Percentiles rank a stretch among this genome's conserved stretches.
Evolutionary conservation across 768 basidiomycete species (phyloP).

Genomic region (Lentinula sp.): DNA sequence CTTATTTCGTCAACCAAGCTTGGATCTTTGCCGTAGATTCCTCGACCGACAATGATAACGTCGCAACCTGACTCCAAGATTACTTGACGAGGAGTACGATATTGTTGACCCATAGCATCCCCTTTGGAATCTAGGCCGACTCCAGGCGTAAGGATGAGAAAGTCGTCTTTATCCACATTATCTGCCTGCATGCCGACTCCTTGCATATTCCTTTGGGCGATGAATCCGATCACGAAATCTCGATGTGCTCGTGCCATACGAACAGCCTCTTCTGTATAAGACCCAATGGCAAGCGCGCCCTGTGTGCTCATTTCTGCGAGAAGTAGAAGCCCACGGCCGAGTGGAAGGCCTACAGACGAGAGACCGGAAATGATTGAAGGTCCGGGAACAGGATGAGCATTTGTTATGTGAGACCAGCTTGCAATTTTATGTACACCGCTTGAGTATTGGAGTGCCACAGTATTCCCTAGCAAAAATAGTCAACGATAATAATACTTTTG

Average conservation of each 20-base stretch:
- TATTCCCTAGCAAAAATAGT: conserved; percentile 63
- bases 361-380: conserved; percentile 92
- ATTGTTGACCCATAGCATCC: conserved; percentile 92
- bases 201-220: conserved; percentile 85
- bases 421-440: conserved; percentile 91
- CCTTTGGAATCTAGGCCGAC: conserved; percentile 77
- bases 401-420: conserved; percentile 94
- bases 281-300: conserved; percentile 76
- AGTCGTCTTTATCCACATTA: conserved; percentile 58
- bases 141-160: conserved; percentile 87
- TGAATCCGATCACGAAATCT: conserved; percentile 94
- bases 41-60: conserved; percentile 95
- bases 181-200: conserved; percentile 37
- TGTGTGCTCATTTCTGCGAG: conserved; percentile 96
- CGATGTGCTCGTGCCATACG: conserved; percentile 78
- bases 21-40: conserved; percentile 71
- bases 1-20: conserved; percentile 39
- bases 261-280: conserved; percentile 80
- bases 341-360: conserved; percentile 75
- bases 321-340: conserved; percentile 81
- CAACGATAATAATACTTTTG: neutral
- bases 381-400: conserved; percentile 96
- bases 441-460: conserved; percentile 91
- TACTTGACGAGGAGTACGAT: conserved; percentile 84
- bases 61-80: conserved; percentile 81